Evolutionary conservation across 148 eudicot genomes (phyloP), one percentile per base, ranked within the genome.

Genomic region (Silene conica): DNA sequence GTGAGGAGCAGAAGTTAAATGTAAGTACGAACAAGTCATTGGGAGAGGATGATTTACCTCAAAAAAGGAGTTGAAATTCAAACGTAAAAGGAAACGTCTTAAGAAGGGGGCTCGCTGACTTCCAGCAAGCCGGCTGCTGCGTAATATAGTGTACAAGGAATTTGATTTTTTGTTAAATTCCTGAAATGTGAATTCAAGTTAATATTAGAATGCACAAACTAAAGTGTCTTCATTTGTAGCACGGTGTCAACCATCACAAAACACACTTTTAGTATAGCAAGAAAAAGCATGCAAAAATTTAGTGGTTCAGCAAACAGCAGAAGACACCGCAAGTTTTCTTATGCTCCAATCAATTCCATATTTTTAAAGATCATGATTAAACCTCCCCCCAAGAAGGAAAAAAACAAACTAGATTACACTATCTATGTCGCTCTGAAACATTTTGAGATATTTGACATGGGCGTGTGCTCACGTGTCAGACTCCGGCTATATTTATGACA

Each of bases 41-140:
- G 62, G 16, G 69, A 41, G 50, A 63, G 31, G 65, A 63, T 15
- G 65, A 34, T 48, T 82, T 79, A 95, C 98, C 98, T 95, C 98
- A 82, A 90, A 95, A 84, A 88, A 95, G 67, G 92, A 92, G 82
- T 95, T 95, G 83, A 82, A 95, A 79, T 95, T 95, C 70, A 95
- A 87, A 50, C 98, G 92, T 79, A 95, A 85, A 80, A 95, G 98
- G 77, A 95, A 95, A 65, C 97, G 96, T 86, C 98, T 88, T 59
- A 95, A 80, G 73, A 95, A 95, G 50, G 98, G 98, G 72, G 98
- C 98, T 79, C 98, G 85, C 72, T 95, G 98, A 86, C 96, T 95
- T 73, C 97, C 98, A 38, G 98, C 98, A 70, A 95, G 95, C 80
- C 93, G 87, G 85, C 97, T 95, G 80, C 97, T 95, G 28, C 98